Base-by-base conservation (phyloP, 768 basidiomycete species). In the Hypholoma fasciculare region DNA sequence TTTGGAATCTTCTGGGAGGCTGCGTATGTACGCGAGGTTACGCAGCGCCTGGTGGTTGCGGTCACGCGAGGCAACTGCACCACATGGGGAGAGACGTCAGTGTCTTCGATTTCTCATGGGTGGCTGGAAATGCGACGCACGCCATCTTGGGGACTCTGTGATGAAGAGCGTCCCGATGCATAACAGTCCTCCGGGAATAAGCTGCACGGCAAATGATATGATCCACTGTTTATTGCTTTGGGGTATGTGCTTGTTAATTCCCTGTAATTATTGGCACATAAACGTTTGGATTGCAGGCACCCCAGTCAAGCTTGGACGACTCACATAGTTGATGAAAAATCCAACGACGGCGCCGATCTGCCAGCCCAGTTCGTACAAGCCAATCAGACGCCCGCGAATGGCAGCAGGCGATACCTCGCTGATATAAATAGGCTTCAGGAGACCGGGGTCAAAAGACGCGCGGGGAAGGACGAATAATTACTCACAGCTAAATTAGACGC, bases 361-460 rank as follows among this genome's bases (percentile, higher is more conserved):
- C 71, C 76, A 80, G 37, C 74, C 74, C n/a, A 80, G 63, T 55
- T 83, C 81, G 64, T 78, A 81, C 50, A 78, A 62, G 16, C 81
- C 82, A 50, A 79, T 75, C 19, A 82, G 67, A 37, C 76, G 72
- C 26, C 81, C 81, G n/a, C 78, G 73, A 54, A 79, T 76, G 5
- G 74, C 72, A 19, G 78, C 71, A 17, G 79, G 73, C 2, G 80
- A 63, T 37, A 80, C 74, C 65, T 83, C 81, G 11, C 78, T 74
- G 48, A 78, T 72, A 59, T 73, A 79, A 48, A 77, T 73, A 6
- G 78, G 74, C 67, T 73, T 61, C 19, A 7, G 7, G 27, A 17
- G 13, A 9, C 16, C 26, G 27, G 48, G n/a, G 37, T 20, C 34
- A 40, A 38, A 34, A 49, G 16, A 34, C 16, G 19, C 40, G n/a